Base-by-base conservation (phyloP, 1,284 basidiomycete species). In the Salmacisia buchloeana region DNA sequence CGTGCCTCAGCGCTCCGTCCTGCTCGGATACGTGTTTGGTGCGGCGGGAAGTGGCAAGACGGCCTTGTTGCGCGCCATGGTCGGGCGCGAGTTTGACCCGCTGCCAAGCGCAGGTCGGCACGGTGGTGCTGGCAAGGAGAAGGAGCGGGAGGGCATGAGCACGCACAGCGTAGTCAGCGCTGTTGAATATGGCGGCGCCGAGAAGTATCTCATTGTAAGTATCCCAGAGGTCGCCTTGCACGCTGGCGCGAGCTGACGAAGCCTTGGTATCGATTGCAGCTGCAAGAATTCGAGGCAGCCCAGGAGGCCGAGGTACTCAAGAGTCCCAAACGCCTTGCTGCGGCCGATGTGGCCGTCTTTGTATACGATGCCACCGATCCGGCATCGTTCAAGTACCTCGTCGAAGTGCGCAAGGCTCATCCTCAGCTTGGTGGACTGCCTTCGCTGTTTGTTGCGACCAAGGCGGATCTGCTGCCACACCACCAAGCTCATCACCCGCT, bases 301-400 rank as follows among this genome's bases (percentile, higher is more conserved):
- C 92, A 96, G 78, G 94, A 97, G 81, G 86, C 89, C 0, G 94
- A 97, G 80, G 89, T 87, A 25, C 83, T 98, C 61, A 86, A 92
- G 64, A 93, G 89, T 79, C 85, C 88, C 34, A 93, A 92, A 82
- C 96, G 93, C 82, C 87, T 90, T 38, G 92, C 94, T 78, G 83
- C 90, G 61, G 92, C 92, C 27, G 94, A 97, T 81, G 90, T 97
- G 57, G 89, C 97, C 69, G 86, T 96, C 64, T 97, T 94, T 80
- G 92, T 97, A 39, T 89, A 97, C 80, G 94, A 98, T 81, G 96
- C 92, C 61, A 93, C 91, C 77, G 96, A 98, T 80, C 97, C 96
- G 29, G 97, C 97, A 81, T 97, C 93, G 12, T 98, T 98, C 80
- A 94, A 91, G 58, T 97, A 98, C 82, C 92, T 98, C 77, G 94